A percentile compares a stretch with the other conserved stretches of the same genome.
phyloP scores from a whole-genome alignment of 2,329 filamentous ascomycete genomes.

The Verticillium albo-atrum region DNA sequence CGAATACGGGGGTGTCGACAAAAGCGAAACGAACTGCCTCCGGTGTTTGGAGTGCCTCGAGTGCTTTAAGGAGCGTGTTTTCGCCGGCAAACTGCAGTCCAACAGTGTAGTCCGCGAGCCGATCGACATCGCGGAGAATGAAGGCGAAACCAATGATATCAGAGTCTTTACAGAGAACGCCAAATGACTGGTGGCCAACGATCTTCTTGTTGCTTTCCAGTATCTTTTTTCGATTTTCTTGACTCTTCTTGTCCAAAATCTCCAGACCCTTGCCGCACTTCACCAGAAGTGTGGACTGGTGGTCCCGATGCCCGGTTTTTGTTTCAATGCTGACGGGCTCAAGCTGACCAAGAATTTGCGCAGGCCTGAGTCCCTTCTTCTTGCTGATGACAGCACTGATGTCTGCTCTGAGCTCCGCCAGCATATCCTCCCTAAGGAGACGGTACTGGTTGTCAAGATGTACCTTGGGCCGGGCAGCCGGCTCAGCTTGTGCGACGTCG shows the following conservation, averaged over 20 bases:
- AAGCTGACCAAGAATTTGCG: conserved; percentile 34
- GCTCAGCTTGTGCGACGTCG: conserved; percentile 37
- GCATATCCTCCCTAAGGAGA: conserved; percentile 65
- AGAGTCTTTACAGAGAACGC: conserved; percentile 48
- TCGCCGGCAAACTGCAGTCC: conserved; percentile 46
- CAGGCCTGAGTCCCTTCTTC: conserved; percentile 38
- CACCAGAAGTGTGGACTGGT: conserved; percentile 30
- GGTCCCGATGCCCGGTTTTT: conserved; percentile 20
- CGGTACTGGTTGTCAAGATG: conserved; percentile 71
- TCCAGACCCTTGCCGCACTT: conserved; percentile 40
- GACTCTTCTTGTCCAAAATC: conserved; percentile 26
- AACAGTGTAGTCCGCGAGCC: conserved; percentile 37
- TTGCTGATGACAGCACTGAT: conserved; percentile 43
- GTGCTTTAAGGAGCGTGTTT: conserved; percentile 36
- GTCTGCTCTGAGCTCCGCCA: conserved; percentile 61
- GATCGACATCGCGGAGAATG: conserved; percentile 45
- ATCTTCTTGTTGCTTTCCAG: conserved; percentile 43
- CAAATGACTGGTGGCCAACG: conserved; percentile 57
- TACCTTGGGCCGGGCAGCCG: conserved; percentile 30
- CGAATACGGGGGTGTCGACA: conserved; percentile 63
- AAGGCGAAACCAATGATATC: conserved; percentile 57
- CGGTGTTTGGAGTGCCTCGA: conserved; percentile 36
- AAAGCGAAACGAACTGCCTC: conserved; percentile 42
- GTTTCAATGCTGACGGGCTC: conserved; percentile 30
- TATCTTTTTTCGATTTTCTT: conserved; percentile 33